These are phyloP conservation scores for Artemisia annua DNA, from an alignment of 129 eudicot species.

Conservation along the genomic window DNA sequence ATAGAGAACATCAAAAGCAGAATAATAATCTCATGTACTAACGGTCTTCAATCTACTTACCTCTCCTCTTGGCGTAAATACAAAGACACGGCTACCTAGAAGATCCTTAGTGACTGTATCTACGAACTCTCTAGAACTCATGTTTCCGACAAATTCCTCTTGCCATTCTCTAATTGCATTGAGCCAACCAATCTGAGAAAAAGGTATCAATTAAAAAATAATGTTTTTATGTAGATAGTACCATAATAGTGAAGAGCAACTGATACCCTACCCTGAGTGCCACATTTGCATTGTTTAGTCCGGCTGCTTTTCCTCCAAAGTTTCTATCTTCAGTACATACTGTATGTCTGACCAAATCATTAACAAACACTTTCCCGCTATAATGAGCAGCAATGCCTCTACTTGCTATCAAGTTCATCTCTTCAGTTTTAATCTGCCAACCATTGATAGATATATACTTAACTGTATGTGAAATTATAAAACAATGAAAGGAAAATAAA, in stretches of 20 bases:
- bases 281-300: conserved; percentile 69
- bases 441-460: conserved; percentile 3
- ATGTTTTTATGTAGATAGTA: not conserved
- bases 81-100: conserved; percentile 87
- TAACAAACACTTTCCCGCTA: conserved; percentile 74
- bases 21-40: not conserved
- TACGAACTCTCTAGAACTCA: conserved; percentile 95
- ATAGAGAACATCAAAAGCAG: not conserved
- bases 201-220: not conserved
- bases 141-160: conserved; percentile 95
- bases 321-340: conserved; percentile 51
- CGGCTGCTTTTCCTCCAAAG: conserved; percentile 50
- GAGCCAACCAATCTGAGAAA: conserved; percentile 81
- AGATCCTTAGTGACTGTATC: conserved; percentile 90
- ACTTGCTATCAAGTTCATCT: conserved; percentile 89
- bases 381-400: conserved; percentile 98
- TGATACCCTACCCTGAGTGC: conserved; percentile 73
- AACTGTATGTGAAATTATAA: not conserved
- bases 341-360: conserved; percentile 64
- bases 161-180: conserved; percentile 99
- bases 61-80: conserved; percentile 97
- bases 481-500: conserved; percentile 2
- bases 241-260: not conserved
- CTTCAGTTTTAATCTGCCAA: conserved; percentile 87
- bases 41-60: conserved; percentile 31